Percentiles rank a stretch among this genome's conserved stretches.
phyloP scores from a whole-genome alignment of 1,284 basidiomycete species.

The Tausonia pullulans region DNA sequence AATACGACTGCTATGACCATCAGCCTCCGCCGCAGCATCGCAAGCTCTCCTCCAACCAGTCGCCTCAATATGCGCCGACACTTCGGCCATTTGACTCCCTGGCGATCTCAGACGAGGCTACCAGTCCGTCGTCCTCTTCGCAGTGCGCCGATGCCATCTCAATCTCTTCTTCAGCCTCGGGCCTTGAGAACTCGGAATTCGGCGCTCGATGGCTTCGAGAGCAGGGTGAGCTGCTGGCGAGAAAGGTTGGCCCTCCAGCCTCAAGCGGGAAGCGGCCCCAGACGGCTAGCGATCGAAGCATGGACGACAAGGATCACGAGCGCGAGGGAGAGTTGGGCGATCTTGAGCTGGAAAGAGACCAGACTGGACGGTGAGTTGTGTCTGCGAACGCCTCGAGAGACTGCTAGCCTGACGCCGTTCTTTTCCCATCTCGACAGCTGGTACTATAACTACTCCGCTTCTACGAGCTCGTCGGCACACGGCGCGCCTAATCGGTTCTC shows the following conservation, averaged over 20 bases:
- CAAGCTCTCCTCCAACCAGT: too few relatives aligned
- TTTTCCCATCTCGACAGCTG: neutral
- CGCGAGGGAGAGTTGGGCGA: slow-evolving; percentile 3
- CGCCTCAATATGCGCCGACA: too few relatives aligned
- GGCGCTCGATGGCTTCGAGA: slow-evolving; percentile 70
- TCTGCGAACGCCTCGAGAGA: too few relatives aligned
- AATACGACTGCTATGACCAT: too few relatives aligned
- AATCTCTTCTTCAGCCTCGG: slow-evolving; percentile 5
- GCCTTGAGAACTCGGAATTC: slow-evolving; percentile 38
- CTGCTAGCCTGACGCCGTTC: too few relatives aligned
- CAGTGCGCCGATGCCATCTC: too few relatives aligned
- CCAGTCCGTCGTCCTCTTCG: too few relatives aligned
- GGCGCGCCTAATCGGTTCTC: neutral
- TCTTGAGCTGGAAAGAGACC: slow-evolving; percentile 14
- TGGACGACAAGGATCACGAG: neutral
- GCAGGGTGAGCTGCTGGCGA: slow-evolving; percentile 46
- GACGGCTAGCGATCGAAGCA: neutral
- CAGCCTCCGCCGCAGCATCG: too few relatives aligned
- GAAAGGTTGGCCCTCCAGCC: slow-evolving; percentile 20
- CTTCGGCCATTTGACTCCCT: too few relatives aligned
- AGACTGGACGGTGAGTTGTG: slow-evolving; percentile 2
- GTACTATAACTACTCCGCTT: slow-evolving; percentile 16
- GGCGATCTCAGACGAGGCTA: too few relatives aligned
- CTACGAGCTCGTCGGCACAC: neutral
- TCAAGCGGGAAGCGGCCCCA: neutral